Conservation (phyloP, 2,329 filamentous ascomycete species). For the Tolypocladium paradoxum region DNA sequence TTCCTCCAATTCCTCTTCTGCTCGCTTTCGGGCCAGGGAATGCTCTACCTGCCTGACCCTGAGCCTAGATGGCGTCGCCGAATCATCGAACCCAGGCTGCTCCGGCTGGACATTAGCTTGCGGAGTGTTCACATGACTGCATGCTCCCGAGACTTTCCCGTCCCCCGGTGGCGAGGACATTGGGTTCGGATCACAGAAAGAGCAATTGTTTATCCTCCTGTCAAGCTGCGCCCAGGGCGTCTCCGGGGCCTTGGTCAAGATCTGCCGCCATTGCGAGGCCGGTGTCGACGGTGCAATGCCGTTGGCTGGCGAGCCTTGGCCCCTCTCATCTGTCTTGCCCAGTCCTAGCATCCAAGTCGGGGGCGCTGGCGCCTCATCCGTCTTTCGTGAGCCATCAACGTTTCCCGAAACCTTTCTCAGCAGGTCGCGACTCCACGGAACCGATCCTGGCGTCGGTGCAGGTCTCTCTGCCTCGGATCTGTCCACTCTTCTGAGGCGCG, state of each 20-base stretch:
- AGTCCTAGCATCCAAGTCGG: background rate
- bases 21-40: constrained; percentile 13
- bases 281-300: constrained; percentile 1
- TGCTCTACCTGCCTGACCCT: constrained; percentile 17
- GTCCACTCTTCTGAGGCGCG: constrained; percentile 3
- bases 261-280: constrained; percentile 6
- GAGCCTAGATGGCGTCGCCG: constrained; percentile 8
- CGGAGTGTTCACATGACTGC: background rate
- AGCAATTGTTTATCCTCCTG: background rate
- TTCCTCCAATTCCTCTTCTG: constrained; percentile 8
- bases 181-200: constrained; percentile 6
- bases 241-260: background rate
- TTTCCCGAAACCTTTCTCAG: constrained; percentile 4
- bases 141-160: background rate
- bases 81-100: constrained; percentile 1
- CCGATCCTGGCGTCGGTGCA: background rate
- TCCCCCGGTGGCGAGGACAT: background rate
- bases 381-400: background rate
- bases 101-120: constrained; percentile 1
- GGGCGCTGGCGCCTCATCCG: background rate
- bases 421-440: constrained; percentile 1
- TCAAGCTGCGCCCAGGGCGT: background rate
- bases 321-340: background rate
- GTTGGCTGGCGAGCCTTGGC: background rate
- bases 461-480: background rate